These are phyloP conservation scores for Phylloporus scabripes DNA, from an alignment of 768 basidiomycete genomes.

Conservation along the genomic window DNA sequence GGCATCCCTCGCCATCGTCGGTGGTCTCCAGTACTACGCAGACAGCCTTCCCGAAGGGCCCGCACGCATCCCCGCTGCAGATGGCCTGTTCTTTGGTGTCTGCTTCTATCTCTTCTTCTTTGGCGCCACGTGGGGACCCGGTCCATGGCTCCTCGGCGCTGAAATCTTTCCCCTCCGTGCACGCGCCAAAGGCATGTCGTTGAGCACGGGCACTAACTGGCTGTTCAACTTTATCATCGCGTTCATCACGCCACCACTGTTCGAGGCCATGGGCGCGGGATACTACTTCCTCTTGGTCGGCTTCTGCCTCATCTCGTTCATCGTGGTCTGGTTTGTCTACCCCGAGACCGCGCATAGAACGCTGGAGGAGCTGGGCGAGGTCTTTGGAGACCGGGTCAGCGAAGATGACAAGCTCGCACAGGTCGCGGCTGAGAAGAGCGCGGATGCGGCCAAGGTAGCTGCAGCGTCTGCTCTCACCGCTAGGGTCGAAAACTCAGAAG, in stretches of 20 bases:
- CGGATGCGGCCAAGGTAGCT: constrained; percentile 5
- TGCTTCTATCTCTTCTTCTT: constrained; percentile 58
- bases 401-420: constrained; percentile 22
- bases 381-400: constrained; percentile 38
- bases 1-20: constrained; percentile 43
- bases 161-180: constrained; percentile 44
- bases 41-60: constrained; percentile 35
- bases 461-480: constrained; percentile 14
- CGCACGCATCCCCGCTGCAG: constrained; percentile 27
- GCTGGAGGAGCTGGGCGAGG: constrained; percentile 45
- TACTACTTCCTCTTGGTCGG: constrained; percentile 50
- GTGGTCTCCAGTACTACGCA: constrained; percentile 44
- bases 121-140: constrained; percentile 52
- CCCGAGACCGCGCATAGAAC: constrained; percentile 45
- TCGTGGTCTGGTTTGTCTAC: constrained; percentile 43
- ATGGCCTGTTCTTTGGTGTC: constrained; percentile 39
- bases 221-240: constrained; percentile 38
- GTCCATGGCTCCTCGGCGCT: constrained; percentile 48
- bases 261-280: constrained; percentile 42
- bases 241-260: constrained; percentile 54
- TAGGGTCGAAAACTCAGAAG: constrained; percentile 19
- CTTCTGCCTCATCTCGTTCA: constrained; percentile 40
- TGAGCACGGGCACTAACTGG: constrained; percentile 32
- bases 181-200: constrained; percentile 36
- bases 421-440: constrained; percentile 12